Evolutionary conservation across 2,329 filamentous ascomycete genomes (phyloP).

Genomic region (Aspergillus pseudoterreus): DNA sequence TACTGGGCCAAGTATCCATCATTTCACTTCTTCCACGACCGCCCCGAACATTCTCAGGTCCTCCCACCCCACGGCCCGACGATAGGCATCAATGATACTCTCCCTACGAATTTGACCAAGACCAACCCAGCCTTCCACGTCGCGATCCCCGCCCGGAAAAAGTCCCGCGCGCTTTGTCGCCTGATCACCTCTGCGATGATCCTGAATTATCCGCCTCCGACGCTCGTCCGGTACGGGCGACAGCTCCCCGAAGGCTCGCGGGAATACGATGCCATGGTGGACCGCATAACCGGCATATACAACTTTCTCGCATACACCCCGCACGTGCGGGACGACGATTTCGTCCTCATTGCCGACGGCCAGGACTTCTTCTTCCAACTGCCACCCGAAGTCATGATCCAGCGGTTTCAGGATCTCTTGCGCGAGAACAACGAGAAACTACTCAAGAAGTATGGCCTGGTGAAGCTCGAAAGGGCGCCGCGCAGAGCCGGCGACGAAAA

Average conservation of each 20-base stretch:
- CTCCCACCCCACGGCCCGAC: slow-evolving; percentile 17
- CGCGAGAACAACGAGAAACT: slow-evolving; percentile 53
- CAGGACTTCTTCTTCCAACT: slow-evolving; percentile 65
- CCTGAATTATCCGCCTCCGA: slow-evolving; percentile 58
- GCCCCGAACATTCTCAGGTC: slow-evolving; percentile 30
- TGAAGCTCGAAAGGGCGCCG: slow-evolving; percentile 18
- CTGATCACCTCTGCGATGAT: slow-evolving; percentile 56
- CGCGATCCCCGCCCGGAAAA: slow-evolving; percentile 49
- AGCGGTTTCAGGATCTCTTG: slow-evolving; percentile 57
- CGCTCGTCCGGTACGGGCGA: slow-evolving; percentile 47
- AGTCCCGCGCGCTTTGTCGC: slow-evolving; percentile 53
- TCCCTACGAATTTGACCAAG: slow-evolving; percentile 31
- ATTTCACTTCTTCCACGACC: slow-evolving; percentile 24
- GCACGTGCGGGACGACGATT: slow-evolving; percentile 54
- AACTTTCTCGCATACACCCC: slow-evolving; percentile 48
- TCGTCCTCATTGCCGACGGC: slow-evolving; percentile 62
- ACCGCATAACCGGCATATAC: slow-evolving; percentile 44
- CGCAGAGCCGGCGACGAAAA: slow-evolving; percentile 17
- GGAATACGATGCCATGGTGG: slow-evolving; percentile 42
- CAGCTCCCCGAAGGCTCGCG: slow-evolving; percentile 23
- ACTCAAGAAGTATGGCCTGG: slow-evolving; percentile 46
- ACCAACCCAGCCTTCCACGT: slow-evolving; percentile 50
- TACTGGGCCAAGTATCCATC: slow-evolving; percentile 35
- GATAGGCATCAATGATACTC: slow-evolving; percentile 23
- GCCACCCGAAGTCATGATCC: slow-evolving; percentile 59